Base-by-base conservation (phyloP, 2,329 filamentous ascomycete species). In the Fusarium pininemorale region DNA sequence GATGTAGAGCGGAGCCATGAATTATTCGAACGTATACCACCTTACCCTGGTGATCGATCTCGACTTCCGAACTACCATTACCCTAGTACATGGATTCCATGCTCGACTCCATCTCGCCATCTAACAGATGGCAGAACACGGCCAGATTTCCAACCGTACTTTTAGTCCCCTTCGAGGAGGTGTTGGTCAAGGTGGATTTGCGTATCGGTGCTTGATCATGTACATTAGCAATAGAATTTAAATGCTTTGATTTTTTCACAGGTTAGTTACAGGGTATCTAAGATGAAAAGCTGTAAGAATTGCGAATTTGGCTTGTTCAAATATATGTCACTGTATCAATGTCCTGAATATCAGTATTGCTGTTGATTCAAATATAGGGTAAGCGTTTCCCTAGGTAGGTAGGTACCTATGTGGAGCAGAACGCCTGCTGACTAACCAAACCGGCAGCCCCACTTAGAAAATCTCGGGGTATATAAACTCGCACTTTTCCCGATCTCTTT, bases 401-500 rank as follows among this genome's bases (percentile, higher is more conserved):
- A 26, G 26, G 26, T 26, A 26, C 26, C 26, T 26, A 26, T 26
- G 26, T 67, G 54, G 63, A 54, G 53, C 15, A 30, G 26, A 20
- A 57, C 35, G 16, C 7, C 13, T 58, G 64, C 65, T 78, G 69
- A 78, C 61, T 78, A 75, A 78, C 18, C 15, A 53, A 6, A 3
- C 61, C 37, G 51, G 3, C 7, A 50, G 70, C 53, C 75, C 81
- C 80, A 79, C 79, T n/a, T 3, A 0, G n/a, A 24, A 48, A 37
- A 26, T 51, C 44, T 42, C 30, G 6, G 13, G 57, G 72, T 78
- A 78, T 81, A 78, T 79, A 64, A 78, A 57, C 54, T 57, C 62
- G 48, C 68, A 44, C 28, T 53, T 42, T 59, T 60, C 32, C 69
- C 70, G 50, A 70, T 81, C 73, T 77, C 72, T 80, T 82, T 82